Evolutionary conservation across 1,139 yeast species (phyloP), one percentile per base, ranked within the genome.

Genomic region (Suhomyces wounanorum): DNA sequence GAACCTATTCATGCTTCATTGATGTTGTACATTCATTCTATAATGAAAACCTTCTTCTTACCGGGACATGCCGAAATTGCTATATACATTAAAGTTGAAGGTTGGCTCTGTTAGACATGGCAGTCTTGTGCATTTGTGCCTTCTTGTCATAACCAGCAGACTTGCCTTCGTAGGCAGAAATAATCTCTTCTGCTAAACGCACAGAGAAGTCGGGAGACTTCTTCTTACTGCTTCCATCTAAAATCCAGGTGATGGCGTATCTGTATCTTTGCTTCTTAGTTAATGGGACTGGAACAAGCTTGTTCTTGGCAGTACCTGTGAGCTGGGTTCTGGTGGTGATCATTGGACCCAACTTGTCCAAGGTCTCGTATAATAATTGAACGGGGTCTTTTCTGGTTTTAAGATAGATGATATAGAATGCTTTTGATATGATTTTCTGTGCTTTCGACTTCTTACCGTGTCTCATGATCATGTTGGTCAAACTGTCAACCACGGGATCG

Each of bases 391-490:
- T 62, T 69, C 95, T 80, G 21, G 85, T 77, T 62, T 84, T 83
- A 59, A 89, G 74, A 68, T 88, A 84, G 14, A 94, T 86, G 50
- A 92, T 75, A 64, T 91, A 91, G 51, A 94, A 75, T 1, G 97
- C 96, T 64, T 87, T 81, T 51, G 87, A 81, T 55, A 95, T 78
- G 49, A 80, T 77, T 61, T 81, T 86, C 65, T 86, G 87, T 1
- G 99, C 97, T 49, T 79, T 75, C 49, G 90, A 83, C 68, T 92
- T 94, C 68, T 86, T 85, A 46, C 99, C 99, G 64, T 89, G 85
- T 64, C 90, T 84, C 99, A 95, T 95, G 53, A 94, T 84, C 72
- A 91, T 79, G 66, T 92, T 90, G 50, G 89, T 85, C 61, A 94
- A 81, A 59, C 88, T 88, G 48, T 85, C 84, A 49, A 94, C 78